Percentiles rank a stretch among this genome's conserved stretches.
These are phyloP conservation scores for Zelopaecilomyces penicillatus DNA, from an alignment of 2,329 filamentous ascomycete species.

Conservation along the genomic window DNA sequence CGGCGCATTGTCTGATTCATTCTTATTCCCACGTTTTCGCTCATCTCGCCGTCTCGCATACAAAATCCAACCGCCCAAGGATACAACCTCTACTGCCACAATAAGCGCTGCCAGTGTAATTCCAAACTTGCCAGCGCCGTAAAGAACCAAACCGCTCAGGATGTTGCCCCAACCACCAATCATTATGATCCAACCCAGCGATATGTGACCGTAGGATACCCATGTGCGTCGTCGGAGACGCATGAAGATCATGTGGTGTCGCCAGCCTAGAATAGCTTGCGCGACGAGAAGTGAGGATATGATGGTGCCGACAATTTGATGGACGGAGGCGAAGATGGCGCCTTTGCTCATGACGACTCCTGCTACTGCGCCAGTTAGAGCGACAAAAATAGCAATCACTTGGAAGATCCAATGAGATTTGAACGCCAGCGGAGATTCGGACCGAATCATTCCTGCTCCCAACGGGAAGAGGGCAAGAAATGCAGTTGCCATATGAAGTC, in stretches of 20 bases:
- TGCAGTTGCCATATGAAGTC: constrained; percentile 10
- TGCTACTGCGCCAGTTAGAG: constrained; percentile 4
- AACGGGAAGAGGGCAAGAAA: constrained; percentile 11
- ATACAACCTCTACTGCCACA: constrained; percentile 1
- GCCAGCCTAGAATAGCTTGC: constrained; percentile 11
- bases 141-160: constrained; percentile 4
- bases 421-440: constrained; percentile 9
- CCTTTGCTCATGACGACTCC: constrained; percentile 4
- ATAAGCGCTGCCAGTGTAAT: neutral
- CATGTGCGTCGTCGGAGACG: constrained; percentile 12
- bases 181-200: constrained; percentile 8
- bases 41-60: neutral
- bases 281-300: constrained; percentile 6
- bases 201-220: constrained; percentile 12
- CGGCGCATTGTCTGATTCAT: constrained; percentile 2
- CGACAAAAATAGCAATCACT: neutral
- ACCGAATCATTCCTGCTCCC: constrained; percentile 12
- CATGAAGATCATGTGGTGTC: constrained; percentile 13
- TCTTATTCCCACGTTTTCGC: neutral
- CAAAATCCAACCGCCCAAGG: constrained; percentile 3
- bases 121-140: constrained; percentile 4
- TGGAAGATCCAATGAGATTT: constrained; percentile 14
- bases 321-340: constrained; percentile 4
- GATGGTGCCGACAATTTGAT: constrained; percentile 10
- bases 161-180: constrained; percentile 9